These are phyloP conservation scores for Claviceps digitariae DNA, from an alignment of 2,329 filamentous ascomycete species.

Conservation along the genomic window DNA sequence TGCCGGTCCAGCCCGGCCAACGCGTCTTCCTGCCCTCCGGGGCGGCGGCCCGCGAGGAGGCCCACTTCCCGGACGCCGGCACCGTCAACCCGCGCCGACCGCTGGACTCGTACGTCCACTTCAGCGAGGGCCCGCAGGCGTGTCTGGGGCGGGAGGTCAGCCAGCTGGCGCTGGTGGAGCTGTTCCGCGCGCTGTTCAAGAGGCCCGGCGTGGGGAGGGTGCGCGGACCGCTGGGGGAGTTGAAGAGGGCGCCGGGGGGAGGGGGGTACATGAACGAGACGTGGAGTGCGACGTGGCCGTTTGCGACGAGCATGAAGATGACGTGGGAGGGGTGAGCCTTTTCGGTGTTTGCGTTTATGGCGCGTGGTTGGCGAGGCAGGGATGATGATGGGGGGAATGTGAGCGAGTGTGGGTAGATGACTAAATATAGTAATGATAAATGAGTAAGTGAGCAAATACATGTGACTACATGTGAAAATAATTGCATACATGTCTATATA, in stretches of 20 bases:
- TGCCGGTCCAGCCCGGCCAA: conserved; percentile 41
- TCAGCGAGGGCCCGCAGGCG: conserved; percentile 47
- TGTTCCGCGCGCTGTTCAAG: conserved; percentile 52
- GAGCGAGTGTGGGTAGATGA: too few species aligned
- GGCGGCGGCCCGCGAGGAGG: conserved; percentile 39
- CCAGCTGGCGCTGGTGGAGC: conserved; percentile 49
- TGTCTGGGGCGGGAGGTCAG: conserved; percentile 48
- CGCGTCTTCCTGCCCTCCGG: conserved; percentile 51
- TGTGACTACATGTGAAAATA: too few species aligned
- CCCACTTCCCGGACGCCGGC: conserved; percentile 46
- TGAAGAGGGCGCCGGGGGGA: conserved; percentile 49
- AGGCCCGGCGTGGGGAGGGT: conserved; percentile 47
- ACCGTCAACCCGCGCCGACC: conserved; percentile 50
- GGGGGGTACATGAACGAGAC: conserved; percentile 54
- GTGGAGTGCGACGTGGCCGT: conserved; percentile 36
- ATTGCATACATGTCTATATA: too few species aligned
- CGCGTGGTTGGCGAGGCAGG: too few species aligned
- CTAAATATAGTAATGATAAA: too few species aligned
- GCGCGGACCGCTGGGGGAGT: conserved; percentile 47
- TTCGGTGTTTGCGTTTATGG: too few species aligned
- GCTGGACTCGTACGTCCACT: conserved; percentile 49
- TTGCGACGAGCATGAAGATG: conserved; percentile 40
- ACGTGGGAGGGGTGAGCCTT: conserved; percentile 30
- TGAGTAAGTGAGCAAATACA: too few species aligned
- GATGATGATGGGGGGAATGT: too few species aligned